A percentile compares a stretch with the other conserved stretches of the same genome.
Evolutionary conservation across 2,329 filamentous ascomycete species (phyloP).

Genomic region (Cyphellophora attinorum): DNA sequence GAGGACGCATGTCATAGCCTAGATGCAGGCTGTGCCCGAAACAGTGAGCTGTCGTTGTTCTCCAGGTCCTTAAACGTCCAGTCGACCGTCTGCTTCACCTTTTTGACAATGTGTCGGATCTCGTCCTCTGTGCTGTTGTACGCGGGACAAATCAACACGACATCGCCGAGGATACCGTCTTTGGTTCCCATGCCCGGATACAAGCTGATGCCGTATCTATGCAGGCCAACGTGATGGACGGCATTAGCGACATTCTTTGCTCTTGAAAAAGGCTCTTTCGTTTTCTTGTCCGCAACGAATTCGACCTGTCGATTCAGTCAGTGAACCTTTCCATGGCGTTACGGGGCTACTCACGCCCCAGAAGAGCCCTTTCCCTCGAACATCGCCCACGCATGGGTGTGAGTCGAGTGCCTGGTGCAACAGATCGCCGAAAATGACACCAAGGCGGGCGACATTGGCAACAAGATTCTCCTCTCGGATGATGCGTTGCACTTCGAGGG

Average conservation of each 20-base stretch:
- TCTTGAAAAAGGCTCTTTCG: constrained; percentile 44
- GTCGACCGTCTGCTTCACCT: constrained; percentile 21
- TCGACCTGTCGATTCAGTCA: constrained; percentile 38
- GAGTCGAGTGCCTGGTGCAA: constrained; percentile 33
- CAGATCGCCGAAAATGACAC: constrained; percentile 10
- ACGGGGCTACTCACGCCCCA: constrained; percentile 30
- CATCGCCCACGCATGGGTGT: constrained; percentile 45
- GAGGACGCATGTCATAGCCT: no score
- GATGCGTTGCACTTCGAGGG: constrained; percentile 38
- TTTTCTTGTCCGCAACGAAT: constrained; percentile 45
- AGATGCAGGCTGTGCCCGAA: neutral
- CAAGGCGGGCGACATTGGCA: constrained; percentile 21
- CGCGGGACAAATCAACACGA: constrained; percentile 59
- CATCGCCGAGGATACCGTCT: constrained; percentile 54
- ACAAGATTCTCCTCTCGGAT: constrained; percentile 40
- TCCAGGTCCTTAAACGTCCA: neutral
- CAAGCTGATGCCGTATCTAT: constrained; percentile 43
- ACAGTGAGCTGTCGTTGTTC: neutral
- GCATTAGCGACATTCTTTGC: constrained; percentile 30
- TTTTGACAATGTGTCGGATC: constrained; percentile 20
- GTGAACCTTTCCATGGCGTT: no score
- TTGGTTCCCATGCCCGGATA: constrained; percentile 56
- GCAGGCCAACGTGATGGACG: constrained; percentile 33
- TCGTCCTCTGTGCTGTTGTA: constrained; percentile 42
- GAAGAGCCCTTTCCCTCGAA: constrained; percentile 49